Evolutionary conservation across 768 basidiomycete genomes (phyloP), one percentile per base, ranked within the genome.

Genomic region (Amanita brunnescens): DNA sequence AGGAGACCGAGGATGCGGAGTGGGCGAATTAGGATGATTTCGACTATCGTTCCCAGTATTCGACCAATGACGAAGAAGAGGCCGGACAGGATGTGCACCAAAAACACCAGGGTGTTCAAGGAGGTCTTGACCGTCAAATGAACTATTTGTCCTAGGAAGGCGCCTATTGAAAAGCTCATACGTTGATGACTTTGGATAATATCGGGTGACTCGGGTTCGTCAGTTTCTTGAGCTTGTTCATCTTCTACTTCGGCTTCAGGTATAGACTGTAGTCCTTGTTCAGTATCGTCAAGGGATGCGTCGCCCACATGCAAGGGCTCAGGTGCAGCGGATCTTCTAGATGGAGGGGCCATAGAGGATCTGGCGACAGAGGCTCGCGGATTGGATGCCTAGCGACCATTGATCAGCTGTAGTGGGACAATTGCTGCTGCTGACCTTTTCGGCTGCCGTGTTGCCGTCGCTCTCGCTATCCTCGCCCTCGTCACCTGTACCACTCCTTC

Each of bases 201-300:
- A 49, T 60, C 60, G 23, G 33, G 47, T n/a, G n/a, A n/a, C n/a
- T n/a, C n/a, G 24, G 35, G 14, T 21, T 12, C 8, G 13, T 26
- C 47, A 14, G 56, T 57, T 47, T 59, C 58, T 23, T 55, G 60
- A 45, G 66, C 54, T 45, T 53, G 46, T 23, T 63, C 41, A 37
- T 64, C 66, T 44, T 60, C 32, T n/a, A 56, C 52, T 26, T 51
- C 49, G 24, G 67, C 71, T 60, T 87, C 87, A 5, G 76, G 71
- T 58, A 88, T 85, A 6, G 82, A 77, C 20, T 77, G 67, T 23
- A 88, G 72, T 2, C 78, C 75, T 55, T 75, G 70, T 52, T 79
- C 78, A 26, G 72, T 64, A 21, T 77, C 71, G 33, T 62, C 62
- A 43, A 72, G 57, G 2, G 76, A 73, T 7, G 66, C 67, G 24